phyloP scores from a whole-genome alignment of 1,284 basidiomycete species.

The Cystobasidium sp. region DNA sequence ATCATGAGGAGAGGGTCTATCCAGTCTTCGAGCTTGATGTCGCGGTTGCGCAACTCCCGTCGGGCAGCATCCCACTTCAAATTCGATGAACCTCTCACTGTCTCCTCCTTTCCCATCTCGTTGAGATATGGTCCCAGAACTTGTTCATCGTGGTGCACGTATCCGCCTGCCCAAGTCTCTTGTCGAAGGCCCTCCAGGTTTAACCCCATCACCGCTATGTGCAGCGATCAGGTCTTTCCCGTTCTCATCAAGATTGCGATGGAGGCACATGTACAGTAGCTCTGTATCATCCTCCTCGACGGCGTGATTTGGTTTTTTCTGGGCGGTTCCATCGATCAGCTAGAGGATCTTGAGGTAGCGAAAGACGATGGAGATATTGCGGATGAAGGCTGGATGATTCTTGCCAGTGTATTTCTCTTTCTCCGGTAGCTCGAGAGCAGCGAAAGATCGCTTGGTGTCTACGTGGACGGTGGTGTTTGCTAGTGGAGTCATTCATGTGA shows the following conservation, averaged over 20 bases:
- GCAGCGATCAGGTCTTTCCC: slow-evolving; percentile 4
- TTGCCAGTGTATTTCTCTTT: too few species aligned
- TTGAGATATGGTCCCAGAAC: background rate
- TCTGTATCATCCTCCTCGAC: background rate
- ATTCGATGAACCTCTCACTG: background rate
- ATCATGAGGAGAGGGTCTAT: background rate
- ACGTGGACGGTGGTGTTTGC: too few species aligned
- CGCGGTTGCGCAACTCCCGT: background rate
- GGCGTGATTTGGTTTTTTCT: too few species aligned
- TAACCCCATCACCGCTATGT: background rate
- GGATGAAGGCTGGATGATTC: too few species aligned
- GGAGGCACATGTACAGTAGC: background rate
- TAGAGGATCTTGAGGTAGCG: too few species aligned
- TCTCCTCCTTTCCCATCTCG: slow-evolving; percentile 18
- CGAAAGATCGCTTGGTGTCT: too few species aligned
- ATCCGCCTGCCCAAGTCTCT: slow-evolving; percentile 3
- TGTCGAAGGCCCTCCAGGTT: slow-evolving; percentile 12
- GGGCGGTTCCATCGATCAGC: too few species aligned
- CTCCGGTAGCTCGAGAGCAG: too few species aligned
- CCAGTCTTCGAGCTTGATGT: slow-evolving; percentile 1
- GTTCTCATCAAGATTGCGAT: slow-evolving; percentile 6
- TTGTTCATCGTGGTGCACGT: slow-evolving; percentile 7
- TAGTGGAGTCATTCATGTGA: too few species aligned
- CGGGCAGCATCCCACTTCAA: background rate
- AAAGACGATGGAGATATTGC: too few species aligned